Base-by-base conservation (phyloP, 495 filamentous ascomycete genomes). In the Baudoinia panamericana region DNA sequence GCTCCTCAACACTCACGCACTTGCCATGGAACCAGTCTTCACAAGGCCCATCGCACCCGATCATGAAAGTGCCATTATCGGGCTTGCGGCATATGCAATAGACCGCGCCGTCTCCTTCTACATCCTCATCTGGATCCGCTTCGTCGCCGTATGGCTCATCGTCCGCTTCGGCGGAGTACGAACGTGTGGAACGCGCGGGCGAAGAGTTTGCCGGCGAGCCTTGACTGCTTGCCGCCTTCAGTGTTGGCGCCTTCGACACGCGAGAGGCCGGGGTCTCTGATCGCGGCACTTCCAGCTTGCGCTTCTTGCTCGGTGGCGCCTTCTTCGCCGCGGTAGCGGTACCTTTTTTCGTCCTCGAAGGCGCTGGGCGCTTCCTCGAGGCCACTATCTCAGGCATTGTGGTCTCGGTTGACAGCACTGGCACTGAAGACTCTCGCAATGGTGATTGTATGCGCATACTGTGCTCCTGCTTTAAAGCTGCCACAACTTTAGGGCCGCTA, bases 1-100 rank as follows among this genome's bases (percentile, higher is more conserved):
- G 58, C 30, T 71, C 66, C 32, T 68, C 62, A 46, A 84, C 72
- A 43, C 72, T 64, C 28, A 84, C 71, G 47, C 79, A 84, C 31
- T 69, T 69, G 19, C 75, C 75, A 53, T 84, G 79, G 45, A 72
- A 84, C 79, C 79, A 84, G 53, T 82, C 79, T 20, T 82, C 73
- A 45, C 79, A 84, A 5, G 63, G 70, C 11, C 76, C 76, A 51
- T 84, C 78, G 46, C 79, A 84, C 4, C 61, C 75, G 49, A 84
- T 79, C 79, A 84, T 84, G 72, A 76, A 80, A 9, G 69, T 76
- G 48, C 81, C 78, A 46, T 81, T 77, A 50, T 84, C 79, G 12
- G 74, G 74, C 42, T 68, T 69, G 32, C 77, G 70, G 46, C 79
- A 84, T 39, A 82, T 76, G 59, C 79, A 84, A 55, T 75, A 83